Evolutionary conservation across 2,329 filamentous ascomycete genomes (phyloP).

Genomic region (Neofusicoccum sp.): DNA sequence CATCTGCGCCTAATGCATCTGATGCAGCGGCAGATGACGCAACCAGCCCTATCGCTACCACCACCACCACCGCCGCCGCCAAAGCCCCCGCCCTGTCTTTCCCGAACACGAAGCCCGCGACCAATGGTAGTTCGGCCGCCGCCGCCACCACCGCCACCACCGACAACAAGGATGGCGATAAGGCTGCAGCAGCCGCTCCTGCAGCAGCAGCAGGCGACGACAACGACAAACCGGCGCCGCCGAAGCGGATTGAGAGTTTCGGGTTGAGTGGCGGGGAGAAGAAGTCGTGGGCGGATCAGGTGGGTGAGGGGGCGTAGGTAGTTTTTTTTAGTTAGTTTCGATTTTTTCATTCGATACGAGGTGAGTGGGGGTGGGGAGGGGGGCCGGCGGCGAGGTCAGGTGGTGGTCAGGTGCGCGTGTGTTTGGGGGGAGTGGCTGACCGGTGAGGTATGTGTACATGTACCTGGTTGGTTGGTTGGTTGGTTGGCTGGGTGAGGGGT

Average conservation of each 20-base stretch:
- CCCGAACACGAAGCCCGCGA: not conserved
- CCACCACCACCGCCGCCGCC: not conserved
- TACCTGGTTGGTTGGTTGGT: not conserved
- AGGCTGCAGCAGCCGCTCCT: not conserved
- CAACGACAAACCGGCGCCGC: not conserved
- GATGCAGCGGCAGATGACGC: not conserved
- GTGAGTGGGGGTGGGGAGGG: not conserved
- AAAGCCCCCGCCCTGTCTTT: not conserved
- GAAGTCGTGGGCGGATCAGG: constrained; percentile 18
- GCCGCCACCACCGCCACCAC: not conserved
- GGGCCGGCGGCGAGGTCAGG: not conserved
- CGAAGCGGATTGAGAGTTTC: constrained; percentile 15
- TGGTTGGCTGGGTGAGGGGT: not conserved
- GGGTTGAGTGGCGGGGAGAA: constrained; percentile 7
- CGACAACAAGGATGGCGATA: not conserved
- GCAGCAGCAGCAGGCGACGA: not conserved
- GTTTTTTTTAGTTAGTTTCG: no score
- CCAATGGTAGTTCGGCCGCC: not conserved
- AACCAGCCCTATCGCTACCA: no score
- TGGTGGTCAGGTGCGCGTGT: no score
- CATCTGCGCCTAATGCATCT: not conserved
- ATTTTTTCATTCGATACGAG: not conserved
- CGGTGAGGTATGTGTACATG: not conserved
- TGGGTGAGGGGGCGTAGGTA: not conserved
- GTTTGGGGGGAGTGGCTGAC: no score